Evolutionary conservation across 2,329 filamentous ascomycete species (phyloP).

Genomic region (Alternaria sp.): DNA sequence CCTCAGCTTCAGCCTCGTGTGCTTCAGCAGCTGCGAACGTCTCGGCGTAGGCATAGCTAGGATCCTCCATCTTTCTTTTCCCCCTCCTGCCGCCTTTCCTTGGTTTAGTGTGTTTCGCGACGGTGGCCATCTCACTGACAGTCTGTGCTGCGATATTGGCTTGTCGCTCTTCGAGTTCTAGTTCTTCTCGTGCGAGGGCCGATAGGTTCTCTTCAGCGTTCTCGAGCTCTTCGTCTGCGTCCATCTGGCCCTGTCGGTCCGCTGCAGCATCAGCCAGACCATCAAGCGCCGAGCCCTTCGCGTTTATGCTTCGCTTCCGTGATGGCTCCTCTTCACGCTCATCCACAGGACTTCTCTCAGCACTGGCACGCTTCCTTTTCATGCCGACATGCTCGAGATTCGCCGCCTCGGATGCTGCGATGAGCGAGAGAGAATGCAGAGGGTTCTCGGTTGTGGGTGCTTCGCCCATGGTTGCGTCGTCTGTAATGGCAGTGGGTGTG

Average conservation of each 20-base stretch:
- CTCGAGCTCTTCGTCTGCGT: slow-evolving; percentile 63
- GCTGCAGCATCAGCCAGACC: slow-evolving; percentile 43
- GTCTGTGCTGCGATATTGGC: slow-evolving; percentile 45
- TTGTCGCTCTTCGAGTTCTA: slow-evolving; percentile 47
- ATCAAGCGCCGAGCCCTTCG: slow-evolving; percentile 35
- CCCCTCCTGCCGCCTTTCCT: slow-evolving; percentile 55
- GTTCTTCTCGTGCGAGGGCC: slow-evolving; percentile 42
- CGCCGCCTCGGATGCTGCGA: slow-evolving; percentile 44
- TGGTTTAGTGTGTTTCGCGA: slow-evolving; percentile 49
- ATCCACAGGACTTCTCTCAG: slow-evolving; percentile 51
- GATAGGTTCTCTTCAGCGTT: slow-evolving; percentile 50
- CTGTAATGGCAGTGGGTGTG: slow-evolving; percentile 33
- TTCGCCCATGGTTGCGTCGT: slow-evolving; percentile 28
- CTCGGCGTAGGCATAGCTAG: slow-evolving; percentile 37
- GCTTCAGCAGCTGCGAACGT: slow-evolving; percentile 70
- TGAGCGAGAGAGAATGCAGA: slow-evolving; percentile 43
- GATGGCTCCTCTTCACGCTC: slow-evolving; percentile 48
- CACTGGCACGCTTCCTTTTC: slow-evolving; percentile 58
- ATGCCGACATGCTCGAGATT: slow-evolving; percentile 43
- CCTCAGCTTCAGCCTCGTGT: slow-evolving; percentile 62
- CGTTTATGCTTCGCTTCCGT: slow-evolving; percentile 47
- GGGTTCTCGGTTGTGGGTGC: slow-evolving; percentile 32
- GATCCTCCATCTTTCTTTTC: slow-evolving; percentile 61
- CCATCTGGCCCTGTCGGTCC: slow-evolving; percentile 38
- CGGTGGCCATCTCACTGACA: slow-evolving; percentile 46